phyloP scores from a whole-genome alignment of 78 protist genomes.

The Dictyostelium purpureum region DNA sequence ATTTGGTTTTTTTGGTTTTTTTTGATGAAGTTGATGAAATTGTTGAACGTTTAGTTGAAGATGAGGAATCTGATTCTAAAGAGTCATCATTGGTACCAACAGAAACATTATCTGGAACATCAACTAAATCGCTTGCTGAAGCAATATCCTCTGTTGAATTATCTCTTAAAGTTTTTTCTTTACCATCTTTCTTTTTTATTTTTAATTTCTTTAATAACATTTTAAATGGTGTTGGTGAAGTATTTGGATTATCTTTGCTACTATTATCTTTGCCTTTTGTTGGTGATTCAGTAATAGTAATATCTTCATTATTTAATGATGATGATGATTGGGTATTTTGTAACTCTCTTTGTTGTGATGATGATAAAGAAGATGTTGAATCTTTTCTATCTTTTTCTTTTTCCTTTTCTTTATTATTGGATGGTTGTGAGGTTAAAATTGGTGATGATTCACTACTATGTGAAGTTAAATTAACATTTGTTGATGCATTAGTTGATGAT shows the following conservation, averaged over 20 bases:
- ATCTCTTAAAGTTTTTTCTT: not conserved
- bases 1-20: not conserved
- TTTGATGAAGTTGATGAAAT: not conserved
- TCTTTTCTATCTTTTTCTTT: too few relatives aligned
- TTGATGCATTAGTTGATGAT: not conserved
- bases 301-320: conserved; percentile 7
- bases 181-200: conserved; percentile 23
- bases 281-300: not conserved
- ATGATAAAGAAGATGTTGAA: not conserved
- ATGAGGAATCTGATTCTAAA: not conserved
- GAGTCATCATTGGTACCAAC: conserved; percentile 23
- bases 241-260: not conserved
- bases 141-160: not conserved
- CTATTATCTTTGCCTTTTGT: not conserved
- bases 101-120: conserved; percentile 60
- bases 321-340: conserved; percentile 6
- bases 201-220: conserved; percentile 52
- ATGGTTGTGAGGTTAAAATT: too few relatives aligned
- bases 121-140: not conserved
- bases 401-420: too few relatives aligned
- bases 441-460: too few relatives aligned
- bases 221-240: conserved; percentile 67
- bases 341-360: not conserved
- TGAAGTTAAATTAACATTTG: not conserved
- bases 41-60: not conserved